Evolutionary conservation across 108 stramenopile genomes (phyloP), one percentile per base, ranked within the genome.

Genomic region (Nitzschia inconspicua): DNA sequence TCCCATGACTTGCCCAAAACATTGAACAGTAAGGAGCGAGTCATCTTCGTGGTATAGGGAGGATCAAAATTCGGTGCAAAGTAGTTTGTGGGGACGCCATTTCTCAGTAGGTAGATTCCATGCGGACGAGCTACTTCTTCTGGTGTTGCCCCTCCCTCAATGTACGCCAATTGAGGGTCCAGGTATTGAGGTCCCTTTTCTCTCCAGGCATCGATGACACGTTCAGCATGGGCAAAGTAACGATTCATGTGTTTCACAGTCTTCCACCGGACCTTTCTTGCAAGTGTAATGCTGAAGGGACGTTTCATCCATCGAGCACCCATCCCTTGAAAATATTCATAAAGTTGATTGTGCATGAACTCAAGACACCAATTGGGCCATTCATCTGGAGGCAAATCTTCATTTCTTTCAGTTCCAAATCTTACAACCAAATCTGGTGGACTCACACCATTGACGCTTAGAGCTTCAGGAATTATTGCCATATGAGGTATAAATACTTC

Each of bases 221-320:
- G 69, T 68, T 93, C 88, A 1, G 86, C 81, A 35, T 83, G 84
- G 10, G 88, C 79, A 81, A 93, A 93, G 68, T 88, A 93, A 47
- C 86, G 85, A 70, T 93, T 90, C 92, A 93, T 93, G 54, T 93
- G 92, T 59, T 93, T 93, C 51, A 88, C 85, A 34, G 92, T 93
- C 66, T 79, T 87, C 92, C 92, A 93, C 34, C 81, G 67, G 29
- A 93, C 92, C 32, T 87, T 84, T 47, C 73, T 76, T 4, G 92
- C 92, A 7, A 93, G 55, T 3, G 86, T 87, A 29, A 93, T 88
- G 54, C 80, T 77, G 57, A 93, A 93, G 35, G 92, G 92, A 31
- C 92, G 84, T 47, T 83, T 76, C 26, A 61, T 75, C 92, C 92
- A 93, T 22, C 72, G 57, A 48, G 88, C 88, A 7, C 86, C 84